Percentiles rank a stretch among this genome's conserved stretches.
These are phyloP conservation scores for Piper betle DNA, from an alignment of 164 flowering plant genomes.

Conservation along the genomic window DNA sequence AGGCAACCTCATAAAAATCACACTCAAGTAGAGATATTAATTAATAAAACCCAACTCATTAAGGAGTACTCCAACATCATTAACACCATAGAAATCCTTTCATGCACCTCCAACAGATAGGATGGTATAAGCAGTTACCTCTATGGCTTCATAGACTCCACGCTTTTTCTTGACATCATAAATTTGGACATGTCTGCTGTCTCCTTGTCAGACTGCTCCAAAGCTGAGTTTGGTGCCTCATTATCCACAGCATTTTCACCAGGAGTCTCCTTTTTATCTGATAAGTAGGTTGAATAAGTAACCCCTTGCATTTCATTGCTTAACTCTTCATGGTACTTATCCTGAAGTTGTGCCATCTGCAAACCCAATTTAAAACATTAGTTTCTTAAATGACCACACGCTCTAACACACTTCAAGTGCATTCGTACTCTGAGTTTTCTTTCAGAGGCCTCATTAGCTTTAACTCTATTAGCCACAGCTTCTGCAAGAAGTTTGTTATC, in stretches of 20 bases:
- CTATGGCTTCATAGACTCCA: slow-evolving; percentile 47
- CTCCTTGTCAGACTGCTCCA: slow-evolving; percentile 31
- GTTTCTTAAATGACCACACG: background rate
- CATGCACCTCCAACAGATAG: no score
- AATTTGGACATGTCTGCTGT: slow-evolving; percentile 18
- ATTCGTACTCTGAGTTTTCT: slow-evolving; percentile 47
- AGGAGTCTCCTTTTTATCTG: slow-evolving; percentile 8
- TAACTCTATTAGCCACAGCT: slow-evolving; percentile 53
- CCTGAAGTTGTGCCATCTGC: slow-evolving; percentile 52
- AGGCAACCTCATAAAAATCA: background rate
- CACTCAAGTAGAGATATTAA: background rate
- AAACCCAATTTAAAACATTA: slow-evolving; percentile 2
- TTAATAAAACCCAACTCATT: background rate
- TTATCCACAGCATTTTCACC: slow-evolving; percentile 17
- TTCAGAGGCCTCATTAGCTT: slow-evolving; percentile 73
- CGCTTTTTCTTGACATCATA: slow-evolving; percentile 52
- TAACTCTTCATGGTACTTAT: slow-evolving; percentile 64
- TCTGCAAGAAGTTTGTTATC: slow-evolving; percentile 55
- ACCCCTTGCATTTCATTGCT: slow-evolving; percentile 46
- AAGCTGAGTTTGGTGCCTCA: slow-evolving; percentile 23
- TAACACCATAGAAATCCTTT: no score
- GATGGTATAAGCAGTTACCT: slow-evolving; percentile 21
- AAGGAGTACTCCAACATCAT: no score
- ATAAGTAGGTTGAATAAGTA: slow-evolving; percentile 18
- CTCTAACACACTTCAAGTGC: background rate